A percentile compares a stretch with the other conserved stretches of the same genome.
phyloP scores from a whole-genome alignment of 2,329 filamentous ascomycete species.

The Trichoderma arundinaceum region DNA sequence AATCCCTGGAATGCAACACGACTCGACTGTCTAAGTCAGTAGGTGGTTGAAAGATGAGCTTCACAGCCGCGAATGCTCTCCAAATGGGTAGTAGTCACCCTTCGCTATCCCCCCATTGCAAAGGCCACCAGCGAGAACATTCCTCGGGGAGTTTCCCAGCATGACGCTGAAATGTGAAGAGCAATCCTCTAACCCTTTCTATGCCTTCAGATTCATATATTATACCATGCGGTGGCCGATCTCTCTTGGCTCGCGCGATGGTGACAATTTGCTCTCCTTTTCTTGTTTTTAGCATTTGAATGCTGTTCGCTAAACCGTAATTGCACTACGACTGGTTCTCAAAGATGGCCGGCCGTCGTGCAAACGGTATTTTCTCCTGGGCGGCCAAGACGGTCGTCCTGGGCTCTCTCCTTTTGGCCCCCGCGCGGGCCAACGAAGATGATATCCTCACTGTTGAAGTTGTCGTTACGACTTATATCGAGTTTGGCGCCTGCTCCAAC shows the following conservation, averaged over 20 bases:
- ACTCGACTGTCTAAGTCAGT: constrained; percentile 16
- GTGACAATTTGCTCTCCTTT: constrained; percentile 9
- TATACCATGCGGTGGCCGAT: not conserved
- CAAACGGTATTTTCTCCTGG: constrained; percentile 29
- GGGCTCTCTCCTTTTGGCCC: constrained; percentile 32
- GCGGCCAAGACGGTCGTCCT: constrained; percentile 30
- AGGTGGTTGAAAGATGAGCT: not conserved
- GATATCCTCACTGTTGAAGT: constrained; percentile 33
- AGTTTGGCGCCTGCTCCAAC: constrained; percentile 32
- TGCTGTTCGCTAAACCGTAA: not conserved
- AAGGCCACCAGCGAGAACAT: not conserved
- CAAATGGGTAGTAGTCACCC: not conserved
- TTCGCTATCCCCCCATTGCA: not conserved
- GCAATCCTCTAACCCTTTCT: not conserved
- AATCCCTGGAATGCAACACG: constrained; percentile 9
- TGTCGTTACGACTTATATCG: constrained; percentile 33
- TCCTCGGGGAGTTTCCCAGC: not conserved
- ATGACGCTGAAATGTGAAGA: constrained; percentile 1
- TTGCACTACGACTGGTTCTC: constrained; percentile 34
- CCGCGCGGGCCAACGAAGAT: constrained; percentile 28
- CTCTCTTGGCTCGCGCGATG: not conserved
- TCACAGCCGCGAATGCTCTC: not conserved
- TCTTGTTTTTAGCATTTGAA: not conserved
- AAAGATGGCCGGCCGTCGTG: constrained; percentile 21
- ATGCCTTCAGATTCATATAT: not conserved